These are phyloP conservation scores for Saussurea involucrata DNA, from an alignment of 129 eudicot genomes.

Conservation along the genomic window DNA sequence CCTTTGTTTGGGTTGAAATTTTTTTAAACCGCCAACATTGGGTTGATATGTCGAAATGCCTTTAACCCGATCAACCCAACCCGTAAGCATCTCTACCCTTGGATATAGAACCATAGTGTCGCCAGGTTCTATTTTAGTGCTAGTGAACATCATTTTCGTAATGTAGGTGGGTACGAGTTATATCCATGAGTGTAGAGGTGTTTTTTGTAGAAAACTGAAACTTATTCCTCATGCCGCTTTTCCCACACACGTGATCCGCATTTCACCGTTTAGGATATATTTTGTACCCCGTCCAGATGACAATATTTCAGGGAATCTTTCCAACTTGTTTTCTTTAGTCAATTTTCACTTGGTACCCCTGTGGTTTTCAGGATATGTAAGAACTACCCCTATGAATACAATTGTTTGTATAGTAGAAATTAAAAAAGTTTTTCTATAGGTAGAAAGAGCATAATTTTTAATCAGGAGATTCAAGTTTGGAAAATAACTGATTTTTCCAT, in stretches of 20 bases:
- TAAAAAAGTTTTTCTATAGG: too few relatives aligned
- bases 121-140: background rate
- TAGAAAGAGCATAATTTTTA: too few relatives aligned
- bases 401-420: too few relatives aligned
- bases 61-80: too few relatives aligned
- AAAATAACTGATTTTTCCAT: too few relatives aligned
- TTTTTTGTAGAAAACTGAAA: background rate
- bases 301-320: slow-evolving; percentile 13
- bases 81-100: too few relatives aligned
- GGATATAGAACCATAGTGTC: background rate
- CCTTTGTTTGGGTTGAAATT: too few relatives aligned
- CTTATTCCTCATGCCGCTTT: background rate
- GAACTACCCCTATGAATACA: background rate
- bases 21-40: too few relatives aligned
- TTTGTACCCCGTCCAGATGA: slow-evolving; percentile 6
- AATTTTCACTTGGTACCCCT: background rate
- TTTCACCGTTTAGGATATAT: slow-evolving; percentile 17
- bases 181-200: slow-evolving; percentile 12
- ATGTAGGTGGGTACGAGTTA: background rate
- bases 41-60: too few relatives aligned
- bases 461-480: too few relatives aligned
- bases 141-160: background rate
- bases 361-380: background rate
- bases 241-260: slow-evolving; percentile 15
- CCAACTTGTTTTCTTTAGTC: background rate